These are phyloP conservation scores for Cryptococcus sp. DNA, from an alignment of 1,284 basidiomycete genomes.

Conservation along the genomic window DNA sequence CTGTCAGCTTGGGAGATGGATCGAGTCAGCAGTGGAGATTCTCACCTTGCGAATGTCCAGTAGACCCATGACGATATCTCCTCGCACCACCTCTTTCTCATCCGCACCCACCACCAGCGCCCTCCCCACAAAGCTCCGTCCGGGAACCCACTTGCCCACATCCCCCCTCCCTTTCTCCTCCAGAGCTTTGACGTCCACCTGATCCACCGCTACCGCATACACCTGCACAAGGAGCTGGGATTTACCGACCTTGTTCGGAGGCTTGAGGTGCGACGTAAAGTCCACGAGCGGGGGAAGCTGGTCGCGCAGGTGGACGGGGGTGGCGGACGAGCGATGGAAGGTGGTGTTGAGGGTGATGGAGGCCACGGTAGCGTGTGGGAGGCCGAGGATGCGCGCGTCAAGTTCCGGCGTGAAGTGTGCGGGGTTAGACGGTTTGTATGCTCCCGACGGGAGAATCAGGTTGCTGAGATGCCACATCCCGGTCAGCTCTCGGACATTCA, in stretches of 20 bases:
- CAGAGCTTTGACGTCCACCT: slow-evolving; percentile 64
- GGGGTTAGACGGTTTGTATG: slow-evolving; percentile 51
- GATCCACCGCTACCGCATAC: slow-evolving; percentile 75
- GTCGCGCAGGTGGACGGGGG: slow-evolving; percentile 53
- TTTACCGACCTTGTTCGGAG: slow-evolving; percentile 66
- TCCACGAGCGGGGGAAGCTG: slow-evolving; percentile 52
- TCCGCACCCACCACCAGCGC: slow-evolving; percentile 75
- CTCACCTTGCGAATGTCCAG: slow-evolving; percentile 71
- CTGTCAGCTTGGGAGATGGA: neutral
- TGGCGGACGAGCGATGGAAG: slow-evolving; percentile 29
- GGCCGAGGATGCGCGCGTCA: slow-evolving; percentile 67
- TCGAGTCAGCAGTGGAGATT: slow-evolving; percentile 4
- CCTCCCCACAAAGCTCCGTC: slow-evolving; percentile 74
- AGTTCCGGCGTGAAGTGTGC: slow-evolving; percentile 53
- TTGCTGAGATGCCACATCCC: slow-evolving; percentile 56
- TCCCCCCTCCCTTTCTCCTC: slow-evolving; percentile 51
- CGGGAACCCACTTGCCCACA: slow-evolving; percentile 59
- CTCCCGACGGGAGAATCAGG: slow-evolving; percentile 65
- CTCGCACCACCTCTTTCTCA: slow-evolving; percentile 65
- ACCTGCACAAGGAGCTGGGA: slow-evolving; percentile 74
- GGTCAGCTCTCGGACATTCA: neutral
- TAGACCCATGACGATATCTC: slow-evolving; percentile 79
- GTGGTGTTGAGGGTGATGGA: slow-evolving; percentile 59
- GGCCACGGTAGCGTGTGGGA: slow-evolving; percentile 80
- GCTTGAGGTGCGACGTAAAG: slow-evolving; percentile 64